Conservation (phyloP, 1,284 basidiomycete genomes). For the Lignosus rhinocerotis region DNA sequence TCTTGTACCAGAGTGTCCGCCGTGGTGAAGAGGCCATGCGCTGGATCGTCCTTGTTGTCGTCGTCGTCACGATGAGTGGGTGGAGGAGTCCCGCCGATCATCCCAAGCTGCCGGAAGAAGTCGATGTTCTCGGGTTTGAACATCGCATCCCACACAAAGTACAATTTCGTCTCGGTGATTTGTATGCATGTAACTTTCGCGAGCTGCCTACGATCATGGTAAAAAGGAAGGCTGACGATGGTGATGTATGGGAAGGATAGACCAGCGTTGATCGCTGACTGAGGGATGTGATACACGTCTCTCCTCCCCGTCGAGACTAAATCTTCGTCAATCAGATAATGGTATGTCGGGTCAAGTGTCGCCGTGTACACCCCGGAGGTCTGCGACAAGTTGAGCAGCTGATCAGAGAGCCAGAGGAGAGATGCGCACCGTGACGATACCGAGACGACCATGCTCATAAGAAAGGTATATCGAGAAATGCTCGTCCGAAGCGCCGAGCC, state of each 20-base stretch:
- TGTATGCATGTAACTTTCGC: slow-evolving; percentile 53
- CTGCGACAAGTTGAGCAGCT: slow-evolving; percentile 31
- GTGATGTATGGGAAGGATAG: slow-evolving; percentile 32
- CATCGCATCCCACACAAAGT: slow-evolving; percentile 29
- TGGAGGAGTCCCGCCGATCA: slow-evolving; percentile 2
- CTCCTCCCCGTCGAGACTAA: slow-evolving; percentile 11
- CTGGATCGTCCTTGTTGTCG: background rate
- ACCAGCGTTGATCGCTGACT: slow-evolving; percentile 19
- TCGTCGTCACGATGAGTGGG: background rate
- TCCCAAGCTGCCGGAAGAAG: slow-evolving; percentile 9
- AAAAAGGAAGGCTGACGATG: slow-evolving; percentile 39
- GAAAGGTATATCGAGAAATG: slow-evolving; percentile 50
- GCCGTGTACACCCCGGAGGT: slow-evolving; percentile 38
- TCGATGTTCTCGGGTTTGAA: slow-evolving; percentile 20
- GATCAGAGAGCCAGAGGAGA: background rate
- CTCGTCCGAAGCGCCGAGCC: slow-evolving; percentile 9
- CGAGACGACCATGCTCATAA: slow-evolving; percentile 50
- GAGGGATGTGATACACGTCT: slow-evolving; percentile 19
- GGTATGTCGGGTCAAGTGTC: slow-evolving; percentile 25
- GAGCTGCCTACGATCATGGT: slow-evolving; percentile 39
- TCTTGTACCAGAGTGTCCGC: background rate
- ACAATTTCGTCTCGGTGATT: slow-evolving; percentile 44
- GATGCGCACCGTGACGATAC: slow-evolving; percentile 49
- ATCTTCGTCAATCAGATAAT: slow-evolving; percentile 19
- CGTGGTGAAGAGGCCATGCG: background rate